Evolutionary conservation across 768 basidiomycete species (phyloP), one percentile per base, ranked within the genome.

Genomic region (Leucosporidium yakuticum): DNA sequence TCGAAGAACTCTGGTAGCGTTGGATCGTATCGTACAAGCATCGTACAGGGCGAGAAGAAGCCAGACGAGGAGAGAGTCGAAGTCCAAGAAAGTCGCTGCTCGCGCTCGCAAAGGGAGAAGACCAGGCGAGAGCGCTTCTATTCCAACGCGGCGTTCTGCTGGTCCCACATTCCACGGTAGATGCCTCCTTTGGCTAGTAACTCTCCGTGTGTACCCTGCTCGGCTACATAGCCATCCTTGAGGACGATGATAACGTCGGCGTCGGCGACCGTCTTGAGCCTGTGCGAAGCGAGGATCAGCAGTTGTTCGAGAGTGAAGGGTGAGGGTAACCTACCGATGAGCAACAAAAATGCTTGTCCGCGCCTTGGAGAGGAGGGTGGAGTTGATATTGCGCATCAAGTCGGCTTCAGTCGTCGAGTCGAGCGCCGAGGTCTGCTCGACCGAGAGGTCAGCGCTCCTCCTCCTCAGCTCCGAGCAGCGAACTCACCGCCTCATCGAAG

Each of bases 311-410:
- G 27, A 9, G 19, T 20, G 27, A 29, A 8, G 34, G n/a, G 57
- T 25, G 29, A 6, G 32, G n/a, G n/a, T n/a, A 29, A 32, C 74
- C 34, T 9, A 79, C 77, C 90, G 83, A 78, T 99, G 96, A 0
- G 96, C 96, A 67, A 99, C 94, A 77, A 99, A 99, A 69, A 99
- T 90, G 69, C 91, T 93, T 34, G 96, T 99, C 55, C 93, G 84
- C 6, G 85, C 82, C 73, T 88, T 87, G 70, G 88, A 86, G 44
- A 88, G 80, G 44, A 98, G 80, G 0, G 85, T 86, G 25, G 79
- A 81, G 74, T 98, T 89, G 79, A 99, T 89, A 76, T 95, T 96
- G 75, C 85, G 84, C 93, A 97, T 98, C 53, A 99, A 81, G 77
- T 96, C 94, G 4, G 87, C 84, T 77, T 99, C 96, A 0, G 96